Conservation (phyloP, 257 asterid species). For the Henckelia pumila region DNA sequence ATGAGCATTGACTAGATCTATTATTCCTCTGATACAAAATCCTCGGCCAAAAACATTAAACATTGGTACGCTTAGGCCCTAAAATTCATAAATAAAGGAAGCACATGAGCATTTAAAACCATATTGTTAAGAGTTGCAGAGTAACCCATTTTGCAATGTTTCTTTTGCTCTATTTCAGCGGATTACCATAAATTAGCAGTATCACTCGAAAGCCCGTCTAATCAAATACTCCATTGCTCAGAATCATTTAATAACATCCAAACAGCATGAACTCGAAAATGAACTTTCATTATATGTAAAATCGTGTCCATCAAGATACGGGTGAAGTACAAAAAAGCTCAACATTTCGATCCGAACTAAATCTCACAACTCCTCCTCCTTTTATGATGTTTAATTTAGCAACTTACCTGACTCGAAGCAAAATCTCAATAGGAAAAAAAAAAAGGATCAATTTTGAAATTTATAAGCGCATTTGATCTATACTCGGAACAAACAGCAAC, state of each 20-base stretch:
- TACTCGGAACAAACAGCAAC: neutral
- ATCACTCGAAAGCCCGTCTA: neutral
- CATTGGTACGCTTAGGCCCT: neutral
- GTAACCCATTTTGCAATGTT: neutral
- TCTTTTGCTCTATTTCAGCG: no score
- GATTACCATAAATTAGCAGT: neutral
- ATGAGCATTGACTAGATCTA: neutral
- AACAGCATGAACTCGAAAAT: neutral
- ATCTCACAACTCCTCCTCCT: neutral
- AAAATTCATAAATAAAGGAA: neutral
- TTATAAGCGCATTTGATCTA: neutral
- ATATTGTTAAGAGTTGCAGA: neutral
- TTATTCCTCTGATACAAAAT: neutral
- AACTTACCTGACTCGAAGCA: neutral
- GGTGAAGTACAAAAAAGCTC: neutral
- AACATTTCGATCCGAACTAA: neutral
- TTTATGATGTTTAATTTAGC: no score
- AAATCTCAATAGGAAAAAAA: neutral
- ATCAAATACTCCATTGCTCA: conserved; percentile 7
- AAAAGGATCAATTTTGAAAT: conserved; percentile 23
- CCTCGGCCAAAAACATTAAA: conserved; percentile 3
- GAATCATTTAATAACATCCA: conserved; percentile 4
- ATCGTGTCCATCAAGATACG: neutral
- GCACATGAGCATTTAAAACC: neutral
- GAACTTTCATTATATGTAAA: neutral